Conservation (phyloP, 2,329 filamentous ascomycete genomes). For the Pleomassaria siparia region DNA sequence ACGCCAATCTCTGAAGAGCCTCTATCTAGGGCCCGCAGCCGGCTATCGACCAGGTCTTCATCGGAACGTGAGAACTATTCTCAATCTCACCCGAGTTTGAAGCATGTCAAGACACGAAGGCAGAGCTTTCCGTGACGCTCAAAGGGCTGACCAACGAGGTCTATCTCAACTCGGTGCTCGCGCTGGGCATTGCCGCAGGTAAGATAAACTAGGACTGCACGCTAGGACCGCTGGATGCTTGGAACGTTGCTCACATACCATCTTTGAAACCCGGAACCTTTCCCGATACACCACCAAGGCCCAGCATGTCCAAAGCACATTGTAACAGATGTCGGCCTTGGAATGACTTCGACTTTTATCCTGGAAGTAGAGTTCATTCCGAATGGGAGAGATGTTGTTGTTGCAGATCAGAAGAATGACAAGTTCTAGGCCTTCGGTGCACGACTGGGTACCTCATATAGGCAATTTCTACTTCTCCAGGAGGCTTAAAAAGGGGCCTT, state of each 20-base stretch:
- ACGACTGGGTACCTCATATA: slow-evolving; percentile 3
- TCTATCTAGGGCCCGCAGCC: slow-evolving; percentile 7
- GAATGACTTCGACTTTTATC: slow-evolving; percentile 8
- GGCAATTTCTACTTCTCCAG: slow-evolving; percentile 4
- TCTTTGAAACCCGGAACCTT: not conserved
- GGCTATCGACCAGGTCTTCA: slow-evolving; percentile 9
- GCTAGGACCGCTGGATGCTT: slow-evolving; percentile 6
- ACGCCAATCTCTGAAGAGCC: slow-evolving; percentile 4
- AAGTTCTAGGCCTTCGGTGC: slow-evolving; percentile 10
- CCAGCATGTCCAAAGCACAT: slow-evolving; percentile 7
- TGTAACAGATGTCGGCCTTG: slow-evolving; percentile 6
- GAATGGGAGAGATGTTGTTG: slow-evolving; percentile 4
- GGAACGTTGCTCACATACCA: slow-evolving; percentile 6
- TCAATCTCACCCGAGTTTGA: slow-evolving; percentile 2
- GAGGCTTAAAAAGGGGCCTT: slow-evolving; percentile 6
- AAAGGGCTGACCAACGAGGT: slow-evolving; percentile 8
- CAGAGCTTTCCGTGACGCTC: slow-evolving; percentile 1
- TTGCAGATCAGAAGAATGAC: slow-evolving; percentile 6
- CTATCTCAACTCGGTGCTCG: slow-evolving; percentile 7
- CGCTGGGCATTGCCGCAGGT: slow-evolving; percentile 5
- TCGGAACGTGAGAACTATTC: slow-evolving; percentile 5
- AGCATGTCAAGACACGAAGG: slow-evolving; percentile 3
- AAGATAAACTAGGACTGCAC: slow-evolving; percentile 6
- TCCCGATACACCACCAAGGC: not conserved
- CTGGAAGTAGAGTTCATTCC: slow-evolving; percentile 4